phyloP scores from a whole-genome alignment of 495 filamentous ascomycete species.

The Glonium stellatum region DNA sequence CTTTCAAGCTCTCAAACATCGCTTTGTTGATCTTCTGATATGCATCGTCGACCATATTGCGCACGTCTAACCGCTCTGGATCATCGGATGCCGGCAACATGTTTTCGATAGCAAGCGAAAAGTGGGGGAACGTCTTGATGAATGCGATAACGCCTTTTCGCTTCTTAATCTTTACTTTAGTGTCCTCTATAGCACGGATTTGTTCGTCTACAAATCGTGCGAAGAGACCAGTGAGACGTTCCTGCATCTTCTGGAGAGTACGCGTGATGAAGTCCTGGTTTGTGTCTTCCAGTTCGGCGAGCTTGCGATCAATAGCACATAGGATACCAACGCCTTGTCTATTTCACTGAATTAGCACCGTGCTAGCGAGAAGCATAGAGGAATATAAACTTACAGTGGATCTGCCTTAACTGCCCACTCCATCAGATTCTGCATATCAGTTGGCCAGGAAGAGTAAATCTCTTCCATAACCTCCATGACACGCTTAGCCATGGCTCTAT shows the following conservation, averaged over 20 bases:
- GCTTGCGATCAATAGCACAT: conserved; percentile 67
- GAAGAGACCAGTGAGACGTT: conserved; percentile 68
- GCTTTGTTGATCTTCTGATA: conserved; percentile 85
- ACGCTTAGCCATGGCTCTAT: conserved; percentile 70
- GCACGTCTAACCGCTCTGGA: conserved; percentile 42
- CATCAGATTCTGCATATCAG: conserved; percentile 69
- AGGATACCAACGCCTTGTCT: conserved; percentile 87
- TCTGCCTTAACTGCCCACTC: conserved; percentile 78
- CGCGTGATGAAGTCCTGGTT: conserved; percentile 87
- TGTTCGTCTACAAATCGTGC: conserved; percentile 89
- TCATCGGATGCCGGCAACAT: conserved; percentile 53
- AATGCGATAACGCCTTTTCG: conserved; percentile 92
- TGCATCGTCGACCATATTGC: conserved; percentile 73
- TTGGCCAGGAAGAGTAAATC: conserved; percentile 72
- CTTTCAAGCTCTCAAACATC: conserved; percentile 94
- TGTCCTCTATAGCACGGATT: conserved; percentile 90
- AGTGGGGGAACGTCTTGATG: conserved; percentile 85
- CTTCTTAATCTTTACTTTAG: conserved; percentile 99
- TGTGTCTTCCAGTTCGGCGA: conserved; percentile 70
- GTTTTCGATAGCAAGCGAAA: conserved; percentile 71
- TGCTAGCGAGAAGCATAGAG: not conserved
- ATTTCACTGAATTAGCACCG: conserved; percentile 1
- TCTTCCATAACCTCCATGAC: conserved; percentile 81
- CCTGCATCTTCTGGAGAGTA: conserved; percentile 70
- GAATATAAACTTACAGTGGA: conserved; percentile 56